Percentiles rank a stretch among this genome's conserved stretches.
Evolutionary conservation across 768 basidiomycete species (phyloP).

Genomic region (Amanita thiersii): DNA sequence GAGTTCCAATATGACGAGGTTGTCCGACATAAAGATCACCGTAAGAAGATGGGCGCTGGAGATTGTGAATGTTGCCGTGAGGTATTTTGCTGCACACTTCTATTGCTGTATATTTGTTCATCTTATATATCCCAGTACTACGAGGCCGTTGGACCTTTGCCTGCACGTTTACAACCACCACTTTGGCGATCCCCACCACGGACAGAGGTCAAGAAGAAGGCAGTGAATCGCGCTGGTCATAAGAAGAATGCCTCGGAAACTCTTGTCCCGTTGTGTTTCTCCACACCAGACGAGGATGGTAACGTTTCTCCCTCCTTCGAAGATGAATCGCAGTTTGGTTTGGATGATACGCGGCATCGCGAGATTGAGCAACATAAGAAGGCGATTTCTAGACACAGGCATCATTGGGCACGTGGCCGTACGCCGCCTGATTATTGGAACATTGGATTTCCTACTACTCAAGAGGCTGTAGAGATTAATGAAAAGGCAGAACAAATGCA

Average conservation of each 20-base stretch:
- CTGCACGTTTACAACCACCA: constrained; percentile 54
- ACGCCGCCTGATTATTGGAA: constrained; percentile 89
- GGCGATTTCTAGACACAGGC: constrained; percentile 63
- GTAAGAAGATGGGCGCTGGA: constrained; percentile 54
- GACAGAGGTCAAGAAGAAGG: constrained; percentile 18
- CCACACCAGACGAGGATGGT: constrained; percentile 1
- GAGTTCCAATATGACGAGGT: constrained; percentile 69
- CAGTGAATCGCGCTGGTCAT: not conserved
- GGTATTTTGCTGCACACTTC: constrained; percentile 28
- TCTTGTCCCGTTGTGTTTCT: not conserved
- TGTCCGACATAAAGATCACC: constrained; percentile 53
- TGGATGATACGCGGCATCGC: not conserved
- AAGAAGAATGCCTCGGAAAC: constrained; percentile 5
- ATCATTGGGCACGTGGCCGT: constrained; percentile 58
- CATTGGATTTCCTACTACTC: constrained; percentile 85
- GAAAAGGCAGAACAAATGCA: constrained; percentile 66
- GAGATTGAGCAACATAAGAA: constrained; percentile 51
- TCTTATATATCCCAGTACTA: constrained; percentile 78
- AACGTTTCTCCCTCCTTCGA: constrained; percentile 8
- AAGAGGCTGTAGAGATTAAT: constrained; percentile 74
- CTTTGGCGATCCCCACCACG: constrained; percentile 62
- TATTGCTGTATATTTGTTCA: constrained; percentile 18
- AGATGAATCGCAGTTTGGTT: constrained; percentile 4
- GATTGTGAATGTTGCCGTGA: constrained; percentile 76
- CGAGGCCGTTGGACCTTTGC: constrained; percentile 64